Conservation (phyloP, 441 rosid species). For the Caryocar brasiliense region DNA sequence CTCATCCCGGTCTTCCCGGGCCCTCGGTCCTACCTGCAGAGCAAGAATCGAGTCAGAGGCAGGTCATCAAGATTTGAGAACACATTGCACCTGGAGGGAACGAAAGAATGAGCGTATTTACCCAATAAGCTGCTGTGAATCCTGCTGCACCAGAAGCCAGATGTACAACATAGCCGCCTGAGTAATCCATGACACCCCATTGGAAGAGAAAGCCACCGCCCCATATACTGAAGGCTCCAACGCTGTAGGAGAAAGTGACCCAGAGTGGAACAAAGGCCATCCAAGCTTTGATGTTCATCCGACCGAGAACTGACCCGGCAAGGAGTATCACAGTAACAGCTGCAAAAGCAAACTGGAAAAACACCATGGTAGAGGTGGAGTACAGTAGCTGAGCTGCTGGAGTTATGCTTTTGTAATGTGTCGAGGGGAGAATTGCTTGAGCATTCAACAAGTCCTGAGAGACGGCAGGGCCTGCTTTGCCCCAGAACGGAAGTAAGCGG, state of each 20-base stretch:
- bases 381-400: slow-evolving; percentile 4
- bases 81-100: background rate
- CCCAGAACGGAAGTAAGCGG: slow-evolving; percentile 13
- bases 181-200: slow-evolving; percentile 64
- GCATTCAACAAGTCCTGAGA: slow-evolving; percentile 11
- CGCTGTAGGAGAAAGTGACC: slow-evolving; percentile 43
- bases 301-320: slow-evolving; percentile 19
- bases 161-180: slow-evolving; percentile 23
- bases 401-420: background rate
- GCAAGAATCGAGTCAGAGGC: no score
- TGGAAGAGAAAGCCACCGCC: slow-evolving; percentile 67
- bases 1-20: slow-evolving; percentile 60
- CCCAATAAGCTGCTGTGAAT: slow-evolving; percentile 20
- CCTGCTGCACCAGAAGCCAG: slow-evolving; percentile 19
- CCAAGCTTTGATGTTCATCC: slow-evolving; percentile 40
- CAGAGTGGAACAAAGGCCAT: slow-evolving; percentile 61
- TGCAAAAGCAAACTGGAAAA: slow-evolving; percentile 14
- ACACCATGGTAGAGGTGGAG: slow-evolving; percentile 14
- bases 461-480: slow-evolving; percentile 12
- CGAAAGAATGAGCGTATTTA: background rate
- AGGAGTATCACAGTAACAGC: slow-evolving; percentile 13
- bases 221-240: slow-evolving; percentile 61
- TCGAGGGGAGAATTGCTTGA: slow-evolving; percentile 6
- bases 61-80: no score
- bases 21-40: slow-evolving; percentile 68